Conservation (phyloP, 495 filamentous ascomycete species). For the Daldinia decipiens region DNA sequence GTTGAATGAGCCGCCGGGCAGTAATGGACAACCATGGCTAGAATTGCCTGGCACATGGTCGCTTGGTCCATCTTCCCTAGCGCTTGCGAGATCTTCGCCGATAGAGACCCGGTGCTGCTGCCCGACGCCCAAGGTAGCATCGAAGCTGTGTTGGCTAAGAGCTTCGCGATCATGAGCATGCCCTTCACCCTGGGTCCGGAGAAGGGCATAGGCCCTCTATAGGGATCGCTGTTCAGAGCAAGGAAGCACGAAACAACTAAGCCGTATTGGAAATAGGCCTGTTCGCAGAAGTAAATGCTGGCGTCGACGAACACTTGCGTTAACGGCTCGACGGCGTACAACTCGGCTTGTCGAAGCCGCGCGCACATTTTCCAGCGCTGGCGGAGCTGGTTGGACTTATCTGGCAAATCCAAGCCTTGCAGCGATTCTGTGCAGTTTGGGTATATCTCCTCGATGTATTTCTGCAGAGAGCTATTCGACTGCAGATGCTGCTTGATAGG, state of each 20-base stretch:
- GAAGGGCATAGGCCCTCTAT: constrained; percentile 53
- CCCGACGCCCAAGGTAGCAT: constrained; percentile 25
- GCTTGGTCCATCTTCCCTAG: constrained; percentile 51
- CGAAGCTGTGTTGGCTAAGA: constrained; percentile 48
- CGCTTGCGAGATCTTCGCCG: constrained; percentile 41
- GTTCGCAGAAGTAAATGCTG: constrained; percentile 40
- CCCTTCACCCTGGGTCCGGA: constrained; percentile 50
- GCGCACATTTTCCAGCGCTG: constrained; percentile 51
- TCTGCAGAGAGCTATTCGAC: constrained; percentile 14
- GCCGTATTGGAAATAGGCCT: constrained; percentile 45
- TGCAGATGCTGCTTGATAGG: constrained; percentile 17
- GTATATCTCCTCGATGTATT: constrained; percentile 32
- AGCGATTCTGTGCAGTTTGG: constrained; percentile 20
- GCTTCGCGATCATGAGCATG: constrained; percentile 52
- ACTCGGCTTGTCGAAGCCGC: constrained; percentile 47
- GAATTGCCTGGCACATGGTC: constrained; percentile 54
- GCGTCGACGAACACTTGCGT: constrained; percentile 42
- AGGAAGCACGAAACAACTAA: constrained; percentile 54
- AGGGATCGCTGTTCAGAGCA: constrained; percentile 50
- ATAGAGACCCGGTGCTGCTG: constrained; percentile 11
- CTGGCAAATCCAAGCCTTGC: not conserved
- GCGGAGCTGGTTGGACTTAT: constrained; percentile 29
- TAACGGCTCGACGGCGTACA: constrained; percentile 58
- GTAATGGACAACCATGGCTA: constrained; percentile 50
- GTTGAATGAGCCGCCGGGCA: constrained; percentile 45